Evolutionary conservation across 2,329 filamentous ascomycete species (phyloP), one percentile per base, ranked within the genome.

Genomic region (Pseudofabraea citricarpa): DNA sequence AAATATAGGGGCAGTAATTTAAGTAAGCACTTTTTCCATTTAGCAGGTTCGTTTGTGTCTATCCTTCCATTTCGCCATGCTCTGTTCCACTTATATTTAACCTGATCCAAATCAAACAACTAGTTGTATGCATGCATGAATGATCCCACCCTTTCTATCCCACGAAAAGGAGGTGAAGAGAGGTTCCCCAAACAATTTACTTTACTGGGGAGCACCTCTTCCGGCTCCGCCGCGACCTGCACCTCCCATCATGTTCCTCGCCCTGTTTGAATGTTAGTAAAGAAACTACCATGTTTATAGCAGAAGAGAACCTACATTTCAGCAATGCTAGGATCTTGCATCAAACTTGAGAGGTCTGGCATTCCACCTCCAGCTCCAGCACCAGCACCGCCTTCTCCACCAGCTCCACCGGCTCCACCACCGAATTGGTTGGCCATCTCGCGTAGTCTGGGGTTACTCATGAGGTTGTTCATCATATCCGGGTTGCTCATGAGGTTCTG

Each of bases 401-500:
- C 85, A 38, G 54, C 61, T 27, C 51, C 53, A 29, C 56, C 90
- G 32, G 52, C 60, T 27, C 85, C 85, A 42, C 73, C 71, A 48
- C 78, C 80, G 61, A 95, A 90, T 56, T 78, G 79, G 60, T 85
- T 82, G 36, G 89, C 90, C 89, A 96, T 91, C 62, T 94, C 81
- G 44, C 87, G 78, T 49, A 97, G 70, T 49, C 83, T 79, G 3
- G 93, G 93, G 73, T 98, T 97, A 74, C 74, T 89, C 90, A 98
- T 95, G 46, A 98, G 69, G 64, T 90, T 93, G 63, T 74, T 78
- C 81, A 97, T 85, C 73, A 90, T 81, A 8, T 95, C 87, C 0
- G 93, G 93, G 70, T 98, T 96, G 69, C 82, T 88, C 93, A 97
- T 97, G 43, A 98, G 69, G 67, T 88, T 95, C 73, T 96, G 89